These are phyloP conservation scores for Lantana camara DNA, from an alignment of 257 asterid genomes.

Conservation along the genomic window DNA sequence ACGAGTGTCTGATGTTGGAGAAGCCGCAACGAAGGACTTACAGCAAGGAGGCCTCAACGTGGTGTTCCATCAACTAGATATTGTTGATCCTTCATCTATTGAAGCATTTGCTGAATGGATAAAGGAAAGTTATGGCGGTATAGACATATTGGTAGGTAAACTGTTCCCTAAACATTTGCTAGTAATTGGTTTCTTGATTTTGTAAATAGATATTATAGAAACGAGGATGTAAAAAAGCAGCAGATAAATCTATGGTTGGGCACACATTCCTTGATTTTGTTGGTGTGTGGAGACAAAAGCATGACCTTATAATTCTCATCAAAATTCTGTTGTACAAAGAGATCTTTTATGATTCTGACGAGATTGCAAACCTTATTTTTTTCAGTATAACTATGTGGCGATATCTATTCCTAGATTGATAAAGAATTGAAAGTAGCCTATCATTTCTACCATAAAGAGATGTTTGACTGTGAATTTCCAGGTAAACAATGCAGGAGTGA, in stretches of 20 bases:
- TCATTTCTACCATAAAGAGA: neutral
- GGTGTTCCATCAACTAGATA: constrained; percentile 67
- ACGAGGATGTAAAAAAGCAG: neutral
- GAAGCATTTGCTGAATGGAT: constrained; percentile 61
- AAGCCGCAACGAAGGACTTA: constrained; percentile 62
- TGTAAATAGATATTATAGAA: neutral
- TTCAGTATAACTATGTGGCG: constrained; percentile 1
- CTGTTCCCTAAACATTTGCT: constrained; percentile 5
- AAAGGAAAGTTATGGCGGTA: constrained; percentile 62
- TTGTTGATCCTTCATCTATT: constrained; percentile 66
- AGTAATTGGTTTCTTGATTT: neutral
- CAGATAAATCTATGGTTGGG: constrained; percentile 3
- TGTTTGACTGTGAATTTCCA: constrained; percentile 36
- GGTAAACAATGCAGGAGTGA: constrained; percentile 94
- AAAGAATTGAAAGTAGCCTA: neutral
- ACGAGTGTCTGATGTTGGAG: constrained; percentile 64
- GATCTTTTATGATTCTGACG: no score
- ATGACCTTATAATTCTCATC: constrained; percentile 15
- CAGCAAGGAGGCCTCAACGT: constrained; percentile 70
- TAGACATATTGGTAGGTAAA: constrained; percentile 71
- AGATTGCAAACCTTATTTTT: neutral
- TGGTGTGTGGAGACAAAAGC: neutral
- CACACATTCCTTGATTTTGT: neutral
- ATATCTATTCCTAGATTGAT: constrained; percentile 5
- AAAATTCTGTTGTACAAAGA: neutral